A percentile compares a stretch with the other conserved stretches of the same genome.
phyloP scores from a whole-genome alignment of 352 stramenopile species.

The Phytophthora podocarpi region DNA sequence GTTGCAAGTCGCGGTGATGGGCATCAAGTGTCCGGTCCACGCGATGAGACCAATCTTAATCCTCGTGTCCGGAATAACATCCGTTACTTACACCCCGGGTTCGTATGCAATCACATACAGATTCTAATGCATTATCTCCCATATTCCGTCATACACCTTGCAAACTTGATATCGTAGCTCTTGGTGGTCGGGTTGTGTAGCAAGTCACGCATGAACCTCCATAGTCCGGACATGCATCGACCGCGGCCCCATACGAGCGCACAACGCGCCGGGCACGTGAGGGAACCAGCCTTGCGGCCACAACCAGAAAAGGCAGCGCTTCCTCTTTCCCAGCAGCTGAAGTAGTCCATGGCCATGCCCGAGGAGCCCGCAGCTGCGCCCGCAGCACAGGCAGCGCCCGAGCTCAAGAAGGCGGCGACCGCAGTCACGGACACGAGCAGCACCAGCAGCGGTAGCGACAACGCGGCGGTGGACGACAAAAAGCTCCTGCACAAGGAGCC shows the following conservation, averaged over 20 bases:
- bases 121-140: neutral
- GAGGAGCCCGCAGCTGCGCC: conserved; percentile 8
- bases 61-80: conserved; percentile 11
- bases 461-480: conserved; percentile 7
- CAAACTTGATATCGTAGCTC: conserved; percentile 17
- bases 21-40: conserved; percentile 17
- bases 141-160: conserved; percentile 8
- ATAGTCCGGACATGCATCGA: conserved; percentile 7
- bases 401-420: conserved; percentile 30
- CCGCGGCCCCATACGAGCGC: conserved; percentile 18
- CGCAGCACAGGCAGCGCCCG: conserved; percentile 5
- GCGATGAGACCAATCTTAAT: neutral
- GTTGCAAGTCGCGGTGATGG: conserved; percentile 14
- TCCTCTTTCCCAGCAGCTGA: conserved; percentile 24
- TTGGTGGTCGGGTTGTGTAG: conserved; percentile 15
- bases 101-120: neutral
- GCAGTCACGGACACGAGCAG: conserved; percentile 35
- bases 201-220: conserved; percentile 24
- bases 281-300: conserved; percentile 10
- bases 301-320: conserved; percentile 26
- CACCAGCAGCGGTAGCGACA: conserved; percentile 18
- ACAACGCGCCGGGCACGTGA: conserved; percentile 17
- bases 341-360: conserved; percentile 13
- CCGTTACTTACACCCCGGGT: neutral
- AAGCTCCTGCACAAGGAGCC: conserved; percentile 11